Base-by-base conservation (phyloP, 73 alveolate genomes). In the Symbiodinium natans region DNA sequence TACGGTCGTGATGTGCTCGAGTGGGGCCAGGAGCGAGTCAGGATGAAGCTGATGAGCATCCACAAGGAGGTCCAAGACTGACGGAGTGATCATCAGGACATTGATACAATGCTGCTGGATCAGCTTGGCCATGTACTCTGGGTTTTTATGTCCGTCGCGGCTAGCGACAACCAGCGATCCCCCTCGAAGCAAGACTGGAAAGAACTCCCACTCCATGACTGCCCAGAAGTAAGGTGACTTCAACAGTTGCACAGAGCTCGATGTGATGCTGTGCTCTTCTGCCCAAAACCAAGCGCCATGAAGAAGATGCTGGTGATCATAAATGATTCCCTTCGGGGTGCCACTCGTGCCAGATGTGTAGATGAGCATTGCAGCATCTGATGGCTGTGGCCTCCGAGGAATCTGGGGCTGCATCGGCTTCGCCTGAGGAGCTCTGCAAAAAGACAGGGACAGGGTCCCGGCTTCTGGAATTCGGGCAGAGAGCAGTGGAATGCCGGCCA, bases 161-260 rank as follows among this genome's bases (percentile, higher is more conserved):
- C 63, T 48, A n/a, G 84, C 84, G 10, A 73, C 84, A 9, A 73
- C 84, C 31, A 73, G 84, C 7, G 43, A 33, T 17, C 84, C 84
- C 21, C 84, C 84, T 19, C 40, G 43, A n/a, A 73, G 17, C 29
- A 73, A 34, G 0, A 42, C 42, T 8, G 84, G 84, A 33, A 73
- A 73, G 84, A 73, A 13, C 84, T 73, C 84, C 84, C 84, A 73
- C 42, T 73, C 84, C n/a, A n/a, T n/a, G n/a, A n/a, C n/a, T n/a
- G n/a, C n/a, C n/a, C n/a, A n/a, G n/a, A n/a, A n/a, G n/a, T n/a
- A n/a, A 11, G 84, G 84, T 8, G 84, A 73, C 42, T 73, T 73
- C 43, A 73, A 33, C 43, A 73, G 84, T 3, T 73, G 84, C 84
- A 73, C 84, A 8, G 84, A n/a, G 46, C 27, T 15, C 42, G 10